Evolutionary conservation across 1,139 yeast species (phyloP), one percentile per base, ranked within the genome.

Genomic region (Yamadazyma oceani): DNA sequence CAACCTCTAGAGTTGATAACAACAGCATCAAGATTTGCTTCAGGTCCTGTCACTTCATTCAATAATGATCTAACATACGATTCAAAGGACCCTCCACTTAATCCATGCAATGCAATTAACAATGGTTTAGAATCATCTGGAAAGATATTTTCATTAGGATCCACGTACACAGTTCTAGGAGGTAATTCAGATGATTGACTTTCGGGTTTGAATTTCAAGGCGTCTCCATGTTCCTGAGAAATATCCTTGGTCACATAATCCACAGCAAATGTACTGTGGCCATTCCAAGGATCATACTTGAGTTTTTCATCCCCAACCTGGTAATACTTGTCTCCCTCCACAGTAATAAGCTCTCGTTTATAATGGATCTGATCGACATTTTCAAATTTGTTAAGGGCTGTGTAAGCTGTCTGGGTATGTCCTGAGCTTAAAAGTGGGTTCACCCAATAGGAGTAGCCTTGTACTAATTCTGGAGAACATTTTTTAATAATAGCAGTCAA

Each of bases 71-170:
- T 59, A 19, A 79, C 69, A 43, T 78, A 78, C 31, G 77, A 63
- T 53, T 79, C 85, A 49, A 73, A 74, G 8, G 83, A 77, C 0
- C 85, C 85, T 13, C 85, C 85, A 9, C 82, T 72, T 32, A 79
- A 63, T 2, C 85, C 85, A 54, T 79, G 85, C 29, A 77, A 56
- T 1, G 77, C 74, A 35, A 79, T 62, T 16, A 79, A 55, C 49
- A 79, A 62, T 0, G 84, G 85, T 45, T 62, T 69, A 11, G 62
- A 56, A 45, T 75, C 76, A 10, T 55, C 56, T 12, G 57, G 51
- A 25, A 56, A 48, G 1, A 57, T 32, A 12, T 43, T 43, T 6
- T 32, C 32, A 4, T 48, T 41, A 0, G 71, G 71, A 39, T 69
- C 58, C 40, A 66, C 48, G 49, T 57, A 73, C 43, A 62, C 61